Evolutionary conservation across 2,329 filamentous ascomycete species (phyloP).

Genomic region (Botrytis cinerea): DNA sequence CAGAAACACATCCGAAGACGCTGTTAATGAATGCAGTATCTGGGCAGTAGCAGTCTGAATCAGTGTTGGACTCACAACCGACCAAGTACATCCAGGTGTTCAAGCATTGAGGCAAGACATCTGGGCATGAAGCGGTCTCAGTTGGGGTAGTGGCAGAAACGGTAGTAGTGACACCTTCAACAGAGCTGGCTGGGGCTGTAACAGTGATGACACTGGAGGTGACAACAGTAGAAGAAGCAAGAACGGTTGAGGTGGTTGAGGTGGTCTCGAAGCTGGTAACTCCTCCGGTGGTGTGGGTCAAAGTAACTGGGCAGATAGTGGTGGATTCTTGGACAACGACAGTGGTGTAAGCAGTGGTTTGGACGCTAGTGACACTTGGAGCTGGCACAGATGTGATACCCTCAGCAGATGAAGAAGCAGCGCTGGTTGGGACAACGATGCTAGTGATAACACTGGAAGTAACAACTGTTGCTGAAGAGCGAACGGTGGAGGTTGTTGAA

Average conservation of each 20-base stretch:
- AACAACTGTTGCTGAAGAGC: conserved; percentile 38
- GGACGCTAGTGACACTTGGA: conserved; percentile 19
- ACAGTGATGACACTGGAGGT: conserved; percentile 21
- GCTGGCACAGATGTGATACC: neutral
- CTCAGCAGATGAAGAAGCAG: neutral
- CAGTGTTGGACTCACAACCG: conserved; percentile 80
- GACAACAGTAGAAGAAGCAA: conserved; percentile 38
- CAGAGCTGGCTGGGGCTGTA: conserved; percentile 28
- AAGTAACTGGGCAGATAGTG: conserved; percentile 40
- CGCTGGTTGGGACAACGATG: conserved; percentile 4
- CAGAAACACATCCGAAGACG: conserved; percentile 78
- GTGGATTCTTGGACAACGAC: conserved; percentile 34
- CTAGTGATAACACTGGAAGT: conserved; percentile 28
- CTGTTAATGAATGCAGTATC: conserved; percentile 72
- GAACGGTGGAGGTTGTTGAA: conserved; percentile 40
- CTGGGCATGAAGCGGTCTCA: conserved; percentile 52
- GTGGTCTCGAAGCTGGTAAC: conserved; percentile 33
- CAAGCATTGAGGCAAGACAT: conserved; percentile 81
- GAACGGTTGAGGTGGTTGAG: conserved; percentile 41
- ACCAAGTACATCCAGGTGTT: conserved; percentile 83
- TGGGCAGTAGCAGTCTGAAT: conserved; percentile 84
- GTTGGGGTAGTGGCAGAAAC: conserved; percentile 42
- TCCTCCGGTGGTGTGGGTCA: conserved; percentile 30
- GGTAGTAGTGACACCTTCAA: conserved; percentile 25
- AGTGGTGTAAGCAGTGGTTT: conserved; percentile 33